A percentile compares a stretch with the other conserved stretches of the same genome.
Evolutionary conservation across 108 stramenopile species (phyloP).

Genomic region (Asterionellopsis glacialis): DNA sequence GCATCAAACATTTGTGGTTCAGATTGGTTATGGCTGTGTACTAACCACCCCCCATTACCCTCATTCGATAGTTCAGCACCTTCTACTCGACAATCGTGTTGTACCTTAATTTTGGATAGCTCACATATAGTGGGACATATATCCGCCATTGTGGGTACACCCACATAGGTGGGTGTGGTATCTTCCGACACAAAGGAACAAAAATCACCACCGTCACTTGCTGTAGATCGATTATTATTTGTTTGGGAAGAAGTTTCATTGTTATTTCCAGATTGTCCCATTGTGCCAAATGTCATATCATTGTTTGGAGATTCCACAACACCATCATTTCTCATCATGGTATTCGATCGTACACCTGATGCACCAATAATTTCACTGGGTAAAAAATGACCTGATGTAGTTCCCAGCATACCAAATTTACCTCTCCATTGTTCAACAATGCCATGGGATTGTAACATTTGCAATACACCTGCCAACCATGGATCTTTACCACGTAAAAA

Average conservation of each 20-base stretch:
- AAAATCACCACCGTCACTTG: too few relatives aligned
- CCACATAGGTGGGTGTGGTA: conserved; percentile 12
- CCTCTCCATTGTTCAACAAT: conserved; percentile 16
- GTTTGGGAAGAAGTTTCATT: conserved; percentile 5
- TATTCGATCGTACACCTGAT: too few relatives aligned
- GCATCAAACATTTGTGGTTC: conserved; percentile 18
- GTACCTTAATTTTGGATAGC: conserved; percentile 11
- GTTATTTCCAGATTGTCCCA: conserved; percentile 1
- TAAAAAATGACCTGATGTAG: conserved; percentile 19
- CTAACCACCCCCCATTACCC: too few relatives aligned
- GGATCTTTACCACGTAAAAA: conserved; percentile 22
- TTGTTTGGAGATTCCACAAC: too few relatives aligned
- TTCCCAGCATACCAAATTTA: conserved; percentile 29
- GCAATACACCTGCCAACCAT: conserved; percentile 12
- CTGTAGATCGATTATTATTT: too few relatives aligned
- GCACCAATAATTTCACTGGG: conserved; percentile 6
- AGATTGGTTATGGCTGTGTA: background rate
- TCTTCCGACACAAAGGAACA: conserved; percentile 19
- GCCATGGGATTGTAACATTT: conserved; percentile 15
- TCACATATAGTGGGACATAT: conserved; percentile 19
- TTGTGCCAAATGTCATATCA: too few relatives aligned
- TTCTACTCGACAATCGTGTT: conserved; percentile 1
- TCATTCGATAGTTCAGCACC: conserved; percentile 3
- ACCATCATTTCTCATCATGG: too few relatives aligned
- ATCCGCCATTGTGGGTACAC: conserved; percentile 3